Base-by-base conservation (phyloP, 129 eudicot genomes). In the Escallonia herrerae region DNA sequence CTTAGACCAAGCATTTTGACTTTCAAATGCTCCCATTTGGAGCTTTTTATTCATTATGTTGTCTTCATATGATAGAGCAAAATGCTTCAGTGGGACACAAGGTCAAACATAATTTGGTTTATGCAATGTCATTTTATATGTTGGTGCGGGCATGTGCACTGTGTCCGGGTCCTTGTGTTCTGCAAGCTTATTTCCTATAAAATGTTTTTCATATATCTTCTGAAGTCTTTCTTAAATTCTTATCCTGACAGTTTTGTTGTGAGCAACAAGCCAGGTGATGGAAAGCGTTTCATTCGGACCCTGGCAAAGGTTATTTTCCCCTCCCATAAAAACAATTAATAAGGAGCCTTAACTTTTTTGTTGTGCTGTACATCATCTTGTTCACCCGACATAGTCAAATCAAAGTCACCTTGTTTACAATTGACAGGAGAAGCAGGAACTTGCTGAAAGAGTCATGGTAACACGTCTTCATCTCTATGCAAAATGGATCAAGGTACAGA, bases 391-490 rank as follows among this genome's bases (percentile, higher is more conserved):
- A 48, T 11, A 44, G 57, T 52, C 53, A 0, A 42, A 22, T 2
- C 46, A 15, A 41, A 43, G 15, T 54, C n/a, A 55, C 12, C 9
- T 55, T 54, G 6, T 67, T 54, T 5, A 43, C 22, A 33, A 8
- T 53, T 48, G 12, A 61, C 80, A 93, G 99, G 99, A 89, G 75
- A 79, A 81, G 69, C 96, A 79, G 33, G 95, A 83, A 7, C 99
- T 93, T 59, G 99, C 99, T 0, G 96, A 89, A 80, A 86, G 96
- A 74, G 95, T 93, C 44, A 93, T 89, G 99, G 84, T 82, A 77
- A 89, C 96, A 5, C 95, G 99, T 4, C 99, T 93, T 71, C 89
- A 84, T 78, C 95, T 93, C 53, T 93, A 89, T 42, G 96, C 81
- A 68, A 93, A 75, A 73, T 93, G 99, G 99, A 69, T 86, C 15